Conservation (phyloP, 1,284 basidiomycete species). For the Ustilago xerochloae region DNA sequence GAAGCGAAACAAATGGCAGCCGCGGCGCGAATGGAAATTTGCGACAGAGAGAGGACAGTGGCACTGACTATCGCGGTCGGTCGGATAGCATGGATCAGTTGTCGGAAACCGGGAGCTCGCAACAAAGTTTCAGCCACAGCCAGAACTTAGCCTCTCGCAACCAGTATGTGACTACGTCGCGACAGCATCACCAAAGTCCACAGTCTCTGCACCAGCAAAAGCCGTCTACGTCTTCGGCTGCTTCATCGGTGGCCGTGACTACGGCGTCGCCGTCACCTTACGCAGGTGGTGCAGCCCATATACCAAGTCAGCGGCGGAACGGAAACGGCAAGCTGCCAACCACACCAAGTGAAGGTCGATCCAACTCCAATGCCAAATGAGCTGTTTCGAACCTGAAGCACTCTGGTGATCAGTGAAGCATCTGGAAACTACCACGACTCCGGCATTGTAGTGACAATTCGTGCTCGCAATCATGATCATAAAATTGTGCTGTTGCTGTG, state of each 20-base stretch:
- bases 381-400: conserved; percentile 15
- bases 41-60: not conserved
- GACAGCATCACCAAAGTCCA: conserved; percentile 7
- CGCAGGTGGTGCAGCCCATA: not conserved
- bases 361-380: conserved; percentile 18
- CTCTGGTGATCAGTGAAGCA: conserved; percentile 10
- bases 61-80: conserved; percentile 9
- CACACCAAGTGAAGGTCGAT: conserved; percentile 1
- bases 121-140: conserved; percentile 9
- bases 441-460: not conserved
- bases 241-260: conserved; percentile 4
- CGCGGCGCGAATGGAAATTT: not conserved
- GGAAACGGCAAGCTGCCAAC: not conserved
- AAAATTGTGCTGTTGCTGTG: not conserved
- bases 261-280: conserved; percentile 10
- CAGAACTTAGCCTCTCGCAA: not conserved
- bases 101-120: conserved; percentile 25
- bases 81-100: conserved; percentile 26
- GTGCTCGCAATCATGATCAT: not conserved
- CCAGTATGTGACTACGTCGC: conserved; percentile 1
- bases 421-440: not conserved
- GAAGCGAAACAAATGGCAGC: not conserved
- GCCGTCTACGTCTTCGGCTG: conserved; percentile 17
- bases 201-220: conserved; percentile 19
- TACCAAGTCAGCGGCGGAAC: conserved; percentile 9